A percentile compares a stretch with the other conserved stretches of the same genome.
phyloP scores from a whole-genome alignment of 108 stramenopile species.

The Discostella stelligeroides region DNA sequence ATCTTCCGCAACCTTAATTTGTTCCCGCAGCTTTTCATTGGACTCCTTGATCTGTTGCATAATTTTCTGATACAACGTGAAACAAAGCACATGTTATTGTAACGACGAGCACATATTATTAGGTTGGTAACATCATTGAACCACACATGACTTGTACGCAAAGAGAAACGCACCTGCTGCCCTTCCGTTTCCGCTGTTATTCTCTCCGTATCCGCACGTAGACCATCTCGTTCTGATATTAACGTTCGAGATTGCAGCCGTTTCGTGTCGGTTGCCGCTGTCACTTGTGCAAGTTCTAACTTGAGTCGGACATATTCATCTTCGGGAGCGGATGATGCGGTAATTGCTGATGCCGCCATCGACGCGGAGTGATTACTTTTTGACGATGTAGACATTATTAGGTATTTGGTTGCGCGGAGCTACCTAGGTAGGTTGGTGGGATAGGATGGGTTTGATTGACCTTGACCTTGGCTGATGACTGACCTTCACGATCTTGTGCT shows the following conservation, averaged over 20 bases:
- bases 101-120: no score
- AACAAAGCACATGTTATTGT: no score
- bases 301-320: conserved; percentile 45
- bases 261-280: conserved; percentile 29
- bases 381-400: no score
- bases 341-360: no score
- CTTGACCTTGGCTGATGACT: no score
- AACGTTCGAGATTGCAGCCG: conserved; percentile 27
- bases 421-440: no score
- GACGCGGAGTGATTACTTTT: no score
- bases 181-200: conserved; percentile 17
- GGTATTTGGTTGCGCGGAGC: no score
- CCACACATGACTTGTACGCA: no score
- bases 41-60: conserved; percentile 25
- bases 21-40: conserved; percentile 18
- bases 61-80: not conserved
- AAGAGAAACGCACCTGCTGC: conserved; percentile 23
- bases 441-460: no score
- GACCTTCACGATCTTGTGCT: no score
- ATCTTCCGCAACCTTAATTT: conserved; percentile 23
- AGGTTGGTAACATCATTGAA: no score
- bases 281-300: conserved; percentile 45
- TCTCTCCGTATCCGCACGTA: conserved; percentile 18
- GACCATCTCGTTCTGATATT: conserved; percentile 26
- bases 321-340: not conserved